phyloP scores from a whole-genome alignment of 2,329 filamentous ascomycete species.

The Clonostachys sp. region DNA sequence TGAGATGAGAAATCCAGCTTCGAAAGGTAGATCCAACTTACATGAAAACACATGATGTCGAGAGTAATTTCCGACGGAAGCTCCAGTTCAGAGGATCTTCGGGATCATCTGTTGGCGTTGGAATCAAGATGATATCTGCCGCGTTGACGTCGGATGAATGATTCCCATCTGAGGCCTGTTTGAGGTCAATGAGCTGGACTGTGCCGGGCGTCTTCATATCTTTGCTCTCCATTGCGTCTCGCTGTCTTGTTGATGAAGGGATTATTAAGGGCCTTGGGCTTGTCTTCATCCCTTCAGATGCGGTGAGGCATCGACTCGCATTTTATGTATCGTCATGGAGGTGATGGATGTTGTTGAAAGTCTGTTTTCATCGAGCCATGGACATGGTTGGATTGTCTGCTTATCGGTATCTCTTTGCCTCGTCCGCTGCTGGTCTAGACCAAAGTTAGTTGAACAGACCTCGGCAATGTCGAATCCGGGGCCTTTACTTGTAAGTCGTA shows the following conservation, averaged over 20 bases:
- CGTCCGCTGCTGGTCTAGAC: too few relatives aligned
- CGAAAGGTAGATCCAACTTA: conserved; percentile 6
- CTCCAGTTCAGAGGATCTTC: conserved; percentile 50
- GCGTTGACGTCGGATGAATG: conserved; percentile 13
- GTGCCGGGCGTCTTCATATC: conserved; percentile 25
- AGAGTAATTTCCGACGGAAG: conserved; percentile 28
- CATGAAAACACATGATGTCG: conserved; percentile 19
- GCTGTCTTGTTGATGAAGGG: neutral
- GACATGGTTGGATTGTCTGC: conserved; percentile 19
- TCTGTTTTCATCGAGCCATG: conserved; percentile 7
- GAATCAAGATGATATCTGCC: conserved; percentile 42
- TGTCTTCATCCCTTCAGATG: too few relatives aligned
- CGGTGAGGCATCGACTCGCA: neutral
- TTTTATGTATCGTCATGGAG: neutral
- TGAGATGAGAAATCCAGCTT: neutral
- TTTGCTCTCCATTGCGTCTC: neutral
- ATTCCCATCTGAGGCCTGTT: conserved; percentile 19
- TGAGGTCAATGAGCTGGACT: conserved; percentile 31
- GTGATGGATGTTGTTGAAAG: neutral
- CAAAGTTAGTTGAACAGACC: too few relatives aligned
- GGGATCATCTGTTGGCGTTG: conserved; percentile 45
- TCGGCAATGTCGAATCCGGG: too few relatives aligned
- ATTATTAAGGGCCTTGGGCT: neutral
- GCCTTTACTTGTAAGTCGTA: too few relatives aligned
- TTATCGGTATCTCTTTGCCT: too few relatives aligned